These are phyloP conservation scores for Lasiosphaeria hispida DNA, from an alignment of 495 filamentous ascomycete genomes.

Conservation along the genomic window DNA sequence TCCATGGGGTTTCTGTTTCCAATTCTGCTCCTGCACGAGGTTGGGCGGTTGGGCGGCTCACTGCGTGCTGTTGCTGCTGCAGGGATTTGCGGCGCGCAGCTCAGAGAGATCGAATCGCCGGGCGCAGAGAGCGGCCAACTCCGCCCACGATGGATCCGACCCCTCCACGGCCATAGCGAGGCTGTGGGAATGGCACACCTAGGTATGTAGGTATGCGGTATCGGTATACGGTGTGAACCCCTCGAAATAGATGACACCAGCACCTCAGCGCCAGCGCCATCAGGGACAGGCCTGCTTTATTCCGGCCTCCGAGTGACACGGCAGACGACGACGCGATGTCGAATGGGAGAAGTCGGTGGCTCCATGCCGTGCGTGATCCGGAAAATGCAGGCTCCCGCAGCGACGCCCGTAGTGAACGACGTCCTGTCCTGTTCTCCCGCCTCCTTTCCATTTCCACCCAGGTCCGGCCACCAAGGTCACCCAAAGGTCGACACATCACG, in stretches of 20 bases:
- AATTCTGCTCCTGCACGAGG: background rate
- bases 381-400: background rate
- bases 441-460: background rate
- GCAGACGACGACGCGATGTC: background rate
- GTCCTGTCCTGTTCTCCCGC: background rate
- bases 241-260: no score
- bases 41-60: no score
- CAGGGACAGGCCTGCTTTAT: background rate
- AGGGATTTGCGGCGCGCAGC: constrained; percentile 22
- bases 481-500: background rate
- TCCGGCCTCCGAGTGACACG: background rate
- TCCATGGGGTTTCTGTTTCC: constrained; percentile 8
- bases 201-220: background rate
- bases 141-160: background rate
- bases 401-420: background rate
- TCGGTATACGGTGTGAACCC: no score
- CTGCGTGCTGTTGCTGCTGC: background rate
- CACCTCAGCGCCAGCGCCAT: no score
- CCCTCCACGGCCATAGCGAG: no score
- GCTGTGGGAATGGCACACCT: background rate
- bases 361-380: constrained; percentile 10
- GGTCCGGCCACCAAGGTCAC: background rate
- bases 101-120: constrained; percentile 20
- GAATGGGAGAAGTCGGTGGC: constrained; percentile 5
- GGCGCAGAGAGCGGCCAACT: constrained; percentile 15